A percentile compares a stretch with the other conserved stretches of the same genome.
Evolutionary conservation across 345 rosid species (phyloP).

Genomic region (Bruguiera gymnorhiza): DNA sequence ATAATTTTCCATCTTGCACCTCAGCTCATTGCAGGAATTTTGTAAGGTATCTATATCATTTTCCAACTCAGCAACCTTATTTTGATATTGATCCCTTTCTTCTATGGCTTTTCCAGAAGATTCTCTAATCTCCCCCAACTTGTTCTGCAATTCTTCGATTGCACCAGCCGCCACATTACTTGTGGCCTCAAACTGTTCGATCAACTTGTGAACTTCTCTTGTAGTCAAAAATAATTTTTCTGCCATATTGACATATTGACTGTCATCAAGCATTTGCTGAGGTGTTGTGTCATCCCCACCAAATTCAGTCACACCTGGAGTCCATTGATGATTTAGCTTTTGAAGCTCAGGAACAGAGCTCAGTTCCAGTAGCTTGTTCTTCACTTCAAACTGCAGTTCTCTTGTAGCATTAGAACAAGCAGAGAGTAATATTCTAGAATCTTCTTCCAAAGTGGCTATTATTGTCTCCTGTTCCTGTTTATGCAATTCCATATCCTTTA

Average conservation of each 20-base stretch:
- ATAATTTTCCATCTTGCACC: slow-evolving; percentile 41
- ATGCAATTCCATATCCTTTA: slow-evolving; percentile 40
- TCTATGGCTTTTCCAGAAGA: slow-evolving; percentile 40
- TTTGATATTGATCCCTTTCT: slow-evolving; percentile 49
- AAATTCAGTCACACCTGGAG: slow-evolving; percentile 29
- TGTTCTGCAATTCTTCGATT: slow-evolving; percentile 58
- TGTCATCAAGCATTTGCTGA: slow-evolving; percentile 28
- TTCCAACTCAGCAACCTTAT: slow-evolving; percentile 53
- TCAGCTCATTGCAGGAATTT: slow-evolving; percentile 46
- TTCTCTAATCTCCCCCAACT: slow-evolving; percentile 38
- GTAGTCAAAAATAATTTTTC: slow-evolving; percentile 45
- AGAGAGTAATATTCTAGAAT: slow-evolving; percentile 44
- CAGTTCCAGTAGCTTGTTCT: slow-evolving; percentile 43
- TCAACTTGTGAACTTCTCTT: slow-evolving; percentile 34
- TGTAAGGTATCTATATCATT: slow-evolving; percentile 45
- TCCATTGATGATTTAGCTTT: slow-evolving; percentile 24
- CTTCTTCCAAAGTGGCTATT: slow-evolving; percentile 42
- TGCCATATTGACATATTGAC: slow-evolving; percentile 36
- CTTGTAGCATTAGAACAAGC: slow-evolving; percentile 58
- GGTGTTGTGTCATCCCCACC: slow-evolving; percentile 32
- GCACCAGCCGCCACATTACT: slow-evolving; percentile 43
- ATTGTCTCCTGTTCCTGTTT: slow-evolving; percentile 51
- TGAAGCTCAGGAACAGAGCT: slow-evolving; percentile 45
- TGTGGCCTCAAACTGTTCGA: slow-evolving; percentile 51
- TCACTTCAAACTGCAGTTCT: slow-evolving; percentile 51